Evolutionary conservation across 108 stramenopile genomes (phyloP), one percentile per base, ranked within the genome.

Genomic region (Skeletonema tropicum): DNA sequence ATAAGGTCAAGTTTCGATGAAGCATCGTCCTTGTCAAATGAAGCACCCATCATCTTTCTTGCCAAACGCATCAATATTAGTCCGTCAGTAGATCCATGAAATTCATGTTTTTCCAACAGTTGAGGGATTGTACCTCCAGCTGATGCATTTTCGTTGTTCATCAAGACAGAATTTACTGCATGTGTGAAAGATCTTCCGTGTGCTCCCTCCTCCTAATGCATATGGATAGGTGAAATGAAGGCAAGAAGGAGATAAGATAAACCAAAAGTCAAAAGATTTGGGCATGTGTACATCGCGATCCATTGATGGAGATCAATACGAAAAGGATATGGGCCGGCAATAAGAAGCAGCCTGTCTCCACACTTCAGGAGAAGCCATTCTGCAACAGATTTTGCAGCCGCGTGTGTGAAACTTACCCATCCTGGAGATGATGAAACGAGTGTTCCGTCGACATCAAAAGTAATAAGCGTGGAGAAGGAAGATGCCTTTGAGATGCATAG

Each of bases 1-100:
- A 87, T 58, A 1, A 67, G 68, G n/a, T 81, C 80, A 26, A 87
- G 42, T 33, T 74, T 60, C 4, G 64, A 13, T 57, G 41, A 13
- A 30, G 80, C 49, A 45, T 66, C 36, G 0, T 31, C n/a, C 1
- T 75, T 14, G 32, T 75, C 66, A 39, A 75, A 59, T n/a, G 73
- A 64, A 7, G 29, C 6, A 7, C 70, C 75, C 33, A 87, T 26
- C 15, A 64, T 46, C 35, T 83, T 83, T 58, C 73, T 32, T 3
- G 86, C 86, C 14, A 82, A 36, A 29, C 86, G 79, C 13, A 83
- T 45, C 14, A 84, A 70, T 23, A 87, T 87, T 21, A 87, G 70
- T 3, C 86, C 86, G 61, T 87, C 86, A 6, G 86, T 87, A 13
- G 77, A 79, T 19, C 86, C 86, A 69, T 87, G 86, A 71, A 73